phyloP scores from a whole-genome alignment of 768 basidiomycete genomes.

The Wakefieldia striispora region DNA sequence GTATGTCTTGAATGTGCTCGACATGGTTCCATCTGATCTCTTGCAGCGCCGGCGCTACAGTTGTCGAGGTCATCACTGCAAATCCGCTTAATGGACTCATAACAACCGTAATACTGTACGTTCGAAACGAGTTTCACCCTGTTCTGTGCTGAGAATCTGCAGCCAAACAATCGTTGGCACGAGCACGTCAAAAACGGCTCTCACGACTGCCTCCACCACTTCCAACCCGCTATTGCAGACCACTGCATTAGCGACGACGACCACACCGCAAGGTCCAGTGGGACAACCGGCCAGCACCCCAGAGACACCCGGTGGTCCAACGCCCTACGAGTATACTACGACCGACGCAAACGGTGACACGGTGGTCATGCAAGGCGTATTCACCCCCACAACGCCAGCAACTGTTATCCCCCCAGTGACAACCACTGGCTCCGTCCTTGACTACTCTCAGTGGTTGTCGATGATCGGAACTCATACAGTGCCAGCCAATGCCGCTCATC shows the following conservation, averaged over 20 bases:
- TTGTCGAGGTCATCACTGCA: conserved; percentile 48
- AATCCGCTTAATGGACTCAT: conserved; percentile 36
- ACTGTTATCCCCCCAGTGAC: conserved; percentile 25
- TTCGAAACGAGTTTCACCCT: background rate
- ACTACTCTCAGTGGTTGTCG: conserved; percentile 29
- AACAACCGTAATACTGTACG: conserved; percentile 46
- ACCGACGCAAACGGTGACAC: conserved; percentile 32
- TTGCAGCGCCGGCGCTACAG: conserved; percentile 46
- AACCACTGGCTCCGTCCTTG: conserved; percentile 28
- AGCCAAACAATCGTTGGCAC: conserved; percentile 17
- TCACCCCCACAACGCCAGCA: conserved; percentile 33
- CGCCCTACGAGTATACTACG: conserved; percentile 52
- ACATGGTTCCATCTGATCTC: conserved; percentile 12
- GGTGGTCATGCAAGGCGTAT: conserved; percentile 19
- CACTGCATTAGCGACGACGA: conserved; percentile 20
- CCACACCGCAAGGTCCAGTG: conserved; percentile 39
- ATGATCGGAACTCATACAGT: conserved; percentile 32
- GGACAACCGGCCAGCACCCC: conserved; percentile 47
- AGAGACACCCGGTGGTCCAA: conserved; percentile 43
- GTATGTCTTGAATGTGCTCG: conserved; percentile 36
- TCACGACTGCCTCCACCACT: conserved; percentile 17
- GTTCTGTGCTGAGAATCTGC: conserved; percentile 7
- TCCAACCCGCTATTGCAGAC: conserved; percentile 15
- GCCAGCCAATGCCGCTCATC: conserved; percentile 25
- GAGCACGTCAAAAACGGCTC: conserved; percentile 5